Conservation (phyloP, 2,329 filamentous ascomycete genomes). For the Ceratocystiopsis minuta region DNA sequence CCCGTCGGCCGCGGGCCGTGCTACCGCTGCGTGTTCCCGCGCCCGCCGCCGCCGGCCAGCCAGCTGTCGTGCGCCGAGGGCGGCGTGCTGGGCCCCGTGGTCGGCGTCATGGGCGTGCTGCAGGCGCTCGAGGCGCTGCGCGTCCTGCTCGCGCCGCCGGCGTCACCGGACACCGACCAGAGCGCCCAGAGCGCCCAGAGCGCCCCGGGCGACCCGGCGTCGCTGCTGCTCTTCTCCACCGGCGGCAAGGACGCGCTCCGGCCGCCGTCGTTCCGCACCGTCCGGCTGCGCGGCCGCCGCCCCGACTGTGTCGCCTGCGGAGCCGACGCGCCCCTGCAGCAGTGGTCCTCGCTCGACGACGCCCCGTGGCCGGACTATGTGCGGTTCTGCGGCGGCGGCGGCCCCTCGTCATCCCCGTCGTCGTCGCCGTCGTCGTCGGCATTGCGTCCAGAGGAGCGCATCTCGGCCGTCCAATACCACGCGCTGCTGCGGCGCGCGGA, state of each 20-base stretch:
- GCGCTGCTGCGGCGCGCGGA: neutral
- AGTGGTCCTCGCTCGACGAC: constrained; percentile 7
- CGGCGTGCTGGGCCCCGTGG: constrained; percentile 79
- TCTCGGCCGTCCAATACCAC: constrained; percentile 45
- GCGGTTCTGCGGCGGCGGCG: constrained; percentile 56
- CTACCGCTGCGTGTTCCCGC: constrained; percentile 85
- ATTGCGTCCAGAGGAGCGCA: constrained; percentile 45
- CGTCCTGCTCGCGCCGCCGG: constrained; percentile 36
- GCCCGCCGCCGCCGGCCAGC: constrained; percentile 65
- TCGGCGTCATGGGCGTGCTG: constrained; percentile 81
- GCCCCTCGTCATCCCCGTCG: too few relatives aligned
- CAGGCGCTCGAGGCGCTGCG: constrained; percentile 84
- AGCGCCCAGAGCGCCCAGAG: too few relatives aligned
- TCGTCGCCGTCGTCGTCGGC: neutral
- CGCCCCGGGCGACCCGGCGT: constrained; percentile 10
- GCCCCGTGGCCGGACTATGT: constrained; percentile 56
- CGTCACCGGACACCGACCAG: neutral
- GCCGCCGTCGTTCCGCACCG: constrained; percentile 42
- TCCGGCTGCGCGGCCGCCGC: constrained; percentile 54
- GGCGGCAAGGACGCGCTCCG: constrained; percentile 15
- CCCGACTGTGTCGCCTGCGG: constrained; percentile 64
- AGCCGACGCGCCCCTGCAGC: constrained; percentile 32
- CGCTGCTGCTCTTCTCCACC: constrained; percentile 31
- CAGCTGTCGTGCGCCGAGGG: constrained; percentile 82
- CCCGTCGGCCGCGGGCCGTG: constrained; percentile 68